Percentiles rank a stretch among this genome's conserved stretches.
Evolutionary conservation across 1,139 yeast species (phyloP).

Genomic region (Magnusiomyces ingens): DNA sequence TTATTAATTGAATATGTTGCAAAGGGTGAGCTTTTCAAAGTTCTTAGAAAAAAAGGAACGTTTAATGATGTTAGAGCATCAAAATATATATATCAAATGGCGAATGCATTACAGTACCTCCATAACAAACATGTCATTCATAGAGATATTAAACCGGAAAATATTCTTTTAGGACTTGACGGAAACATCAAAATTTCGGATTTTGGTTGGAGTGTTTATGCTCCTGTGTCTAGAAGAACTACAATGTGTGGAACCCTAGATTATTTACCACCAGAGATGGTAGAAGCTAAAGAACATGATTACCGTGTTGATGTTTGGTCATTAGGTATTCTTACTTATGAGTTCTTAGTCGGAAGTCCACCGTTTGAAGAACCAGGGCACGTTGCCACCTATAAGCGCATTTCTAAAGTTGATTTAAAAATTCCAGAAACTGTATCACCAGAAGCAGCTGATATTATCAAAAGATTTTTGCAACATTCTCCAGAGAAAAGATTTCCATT

Average conservation of each 20-base stretch:
- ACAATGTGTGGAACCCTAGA: constrained; percentile 96
- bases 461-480: constrained; percentile 51
- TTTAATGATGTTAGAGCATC: constrained; percentile 72
- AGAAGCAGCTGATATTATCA: constrained; percentile 75
- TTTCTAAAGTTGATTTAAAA: constrained; percentile 64
- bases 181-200: constrained; percentile 78
- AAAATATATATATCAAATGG: constrained; percentile 73
- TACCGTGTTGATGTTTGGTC: constrained; percentile 87
- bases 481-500: constrained; percentile 62
- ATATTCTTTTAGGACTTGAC: constrained; percentile 66
- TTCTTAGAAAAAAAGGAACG: constrained; percentile 54
- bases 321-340: constrained; percentile 79
- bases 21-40: constrained; percentile 79
- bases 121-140: constrained; percentile 79
- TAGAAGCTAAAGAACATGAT: constrained; percentile 76
- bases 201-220: constrained; percentile 92
- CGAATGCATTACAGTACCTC: constrained; percentile 67
- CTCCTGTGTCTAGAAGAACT: constrained; percentile 49
- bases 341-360: constrained; percentile 80
- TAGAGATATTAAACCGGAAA: constrained; percentile 90
- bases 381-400: constrained; percentile 70
- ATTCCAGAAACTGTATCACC: constrained; percentile 63
- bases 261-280: constrained; percentile 93
- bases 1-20: constrained; percentile 78
- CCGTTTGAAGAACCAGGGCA: constrained; percentile 78